Evolutionary conservation across 2,329 filamentous ascomycete genomes (phyloP).

Genomic region (Didymella glomerata): DNA sequence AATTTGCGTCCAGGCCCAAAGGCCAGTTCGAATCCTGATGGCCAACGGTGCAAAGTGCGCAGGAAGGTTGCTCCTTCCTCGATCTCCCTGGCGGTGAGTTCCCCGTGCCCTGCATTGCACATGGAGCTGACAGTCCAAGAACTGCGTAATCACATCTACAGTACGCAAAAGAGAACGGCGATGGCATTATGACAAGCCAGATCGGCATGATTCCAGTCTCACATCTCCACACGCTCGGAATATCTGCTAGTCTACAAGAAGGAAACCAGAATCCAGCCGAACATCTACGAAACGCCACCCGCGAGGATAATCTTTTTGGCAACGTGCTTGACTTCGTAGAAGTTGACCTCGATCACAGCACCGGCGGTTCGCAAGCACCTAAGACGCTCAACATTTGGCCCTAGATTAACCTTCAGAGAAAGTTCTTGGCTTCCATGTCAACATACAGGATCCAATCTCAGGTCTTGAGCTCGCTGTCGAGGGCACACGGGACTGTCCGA

Average conservation of each 20-base stretch:
- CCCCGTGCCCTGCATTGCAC: neutral
- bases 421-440: no score
- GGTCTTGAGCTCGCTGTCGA: no score
- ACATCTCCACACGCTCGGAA: neutral
- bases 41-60: neutral
- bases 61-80: neutral
- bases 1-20: neutral
- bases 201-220: neutral
- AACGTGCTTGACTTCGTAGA: neutral
- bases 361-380: neutral
- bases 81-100: neutral
- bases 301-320: neutral
- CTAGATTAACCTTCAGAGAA: neutral
- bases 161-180: neutral
- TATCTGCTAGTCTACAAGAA: neutral
- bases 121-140: neutral
- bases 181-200: neutral
- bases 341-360: neutral
- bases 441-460: neutral
- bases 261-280: neutral
- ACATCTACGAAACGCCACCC: neutral
- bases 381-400: neutral
- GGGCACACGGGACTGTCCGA: neutral
- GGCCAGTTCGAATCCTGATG: neutral
- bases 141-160: neutral